Percentiles rank a stretch among this genome's conserved stretches.
Conservation (phyloP, 2,329 filamentous ascomycete genomes). For the Cucurbitaria berberidis region DNA sequence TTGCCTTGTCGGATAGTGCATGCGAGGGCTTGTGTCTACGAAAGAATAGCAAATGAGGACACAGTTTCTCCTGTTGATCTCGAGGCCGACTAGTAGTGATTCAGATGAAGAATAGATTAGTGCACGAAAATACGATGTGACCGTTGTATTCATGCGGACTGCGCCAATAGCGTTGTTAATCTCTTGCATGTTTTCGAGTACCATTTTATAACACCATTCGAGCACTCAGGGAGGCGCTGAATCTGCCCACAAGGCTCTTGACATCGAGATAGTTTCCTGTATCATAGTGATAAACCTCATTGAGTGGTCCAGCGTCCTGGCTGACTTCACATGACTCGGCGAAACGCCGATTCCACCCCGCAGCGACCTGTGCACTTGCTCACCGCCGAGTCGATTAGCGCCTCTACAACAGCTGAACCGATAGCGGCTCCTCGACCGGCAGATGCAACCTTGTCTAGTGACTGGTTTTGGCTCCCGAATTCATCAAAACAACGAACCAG, state of each 20-base stretch:
- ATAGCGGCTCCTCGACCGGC: conserved; percentile 15
- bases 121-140: too few relatives aligned
- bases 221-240: too few relatives aligned
- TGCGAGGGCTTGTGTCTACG: conserved; percentile 13
- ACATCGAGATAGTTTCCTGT: too few relatives aligned
- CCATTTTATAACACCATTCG: too few relatives aligned
- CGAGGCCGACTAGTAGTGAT: neutral
- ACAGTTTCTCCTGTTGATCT: neutral
- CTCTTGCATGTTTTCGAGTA: too few relatives aligned
- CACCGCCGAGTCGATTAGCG: neutral
- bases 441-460: conserved; percentile 7
- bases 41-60: conserved; percentile 1
- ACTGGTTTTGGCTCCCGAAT: neutral
- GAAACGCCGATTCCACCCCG: neutral
- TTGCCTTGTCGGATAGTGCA: conserved; percentile 14
- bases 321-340: neutral
- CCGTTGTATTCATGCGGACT: neutral
- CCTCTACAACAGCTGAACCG: neutral
- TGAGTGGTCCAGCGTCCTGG: neutral
- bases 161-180: too few relatives aligned
- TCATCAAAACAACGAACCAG: conserved; percentile 8
- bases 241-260: too few relatives aligned
- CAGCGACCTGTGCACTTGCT: neutral
- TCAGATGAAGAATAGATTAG: neutral
- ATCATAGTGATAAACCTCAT: too few relatives aligned